These are phyloP conservation scores for Scenedesmus sp. DNA, from an alignment of 163 green algal species.

Conservation along the genomic window DNA sequence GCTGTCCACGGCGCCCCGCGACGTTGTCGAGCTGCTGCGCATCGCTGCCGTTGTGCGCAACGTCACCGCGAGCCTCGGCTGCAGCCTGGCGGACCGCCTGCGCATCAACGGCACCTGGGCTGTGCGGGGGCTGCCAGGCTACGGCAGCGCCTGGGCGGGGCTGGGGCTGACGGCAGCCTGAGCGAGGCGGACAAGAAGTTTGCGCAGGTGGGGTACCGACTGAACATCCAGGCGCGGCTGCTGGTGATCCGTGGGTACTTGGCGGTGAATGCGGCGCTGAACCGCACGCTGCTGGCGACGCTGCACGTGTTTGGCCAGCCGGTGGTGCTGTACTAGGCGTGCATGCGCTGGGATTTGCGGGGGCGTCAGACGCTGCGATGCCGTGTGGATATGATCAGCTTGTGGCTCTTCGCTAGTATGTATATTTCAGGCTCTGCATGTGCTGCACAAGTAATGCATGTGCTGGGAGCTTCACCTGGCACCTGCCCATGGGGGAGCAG, in stretches of 20 bases:
- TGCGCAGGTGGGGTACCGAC: neutral
- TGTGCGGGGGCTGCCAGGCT: slow-evolving; percentile 13
- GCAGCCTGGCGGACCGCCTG: slow-evolving; percentile 34
- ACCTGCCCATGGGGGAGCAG: neutral
- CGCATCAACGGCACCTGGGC: slow-evolving; percentile 43
- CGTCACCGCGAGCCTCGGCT: slow-evolving; percentile 44
- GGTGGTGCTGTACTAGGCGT: slow-evolving; percentile 33
- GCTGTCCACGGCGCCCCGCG: slow-evolving; percentile 56
- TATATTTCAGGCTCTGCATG: too few species aligned
- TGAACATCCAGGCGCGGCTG: slow-evolving; percentile 36
- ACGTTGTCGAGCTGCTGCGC: slow-evolving; percentile 78
- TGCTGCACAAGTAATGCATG: neutral
- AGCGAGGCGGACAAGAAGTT: slow-evolving; percentile 38
- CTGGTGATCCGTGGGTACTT: slow-evolving; percentile 38
- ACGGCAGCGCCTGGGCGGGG: neutral
- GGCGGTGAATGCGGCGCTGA: slow-evolving; percentile 7
- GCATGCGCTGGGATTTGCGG: too few species aligned
- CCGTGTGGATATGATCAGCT: too few species aligned
- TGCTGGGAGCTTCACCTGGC: neutral
- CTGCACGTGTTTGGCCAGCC: slow-evolving; percentile 49
- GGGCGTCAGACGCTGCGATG: too few species aligned
- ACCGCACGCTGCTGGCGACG: slow-evolving; percentile 40
- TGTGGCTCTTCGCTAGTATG: neutral
- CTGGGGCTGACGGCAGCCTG: neutral
- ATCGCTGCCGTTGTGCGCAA: slow-evolving; percentile 71